These are phyloP conservation scores for Hymenotorrendiella dingleyae DNA, from an alignment of 2,329 filamentous ascomycete species.

Conservation along the genomic window DNA sequence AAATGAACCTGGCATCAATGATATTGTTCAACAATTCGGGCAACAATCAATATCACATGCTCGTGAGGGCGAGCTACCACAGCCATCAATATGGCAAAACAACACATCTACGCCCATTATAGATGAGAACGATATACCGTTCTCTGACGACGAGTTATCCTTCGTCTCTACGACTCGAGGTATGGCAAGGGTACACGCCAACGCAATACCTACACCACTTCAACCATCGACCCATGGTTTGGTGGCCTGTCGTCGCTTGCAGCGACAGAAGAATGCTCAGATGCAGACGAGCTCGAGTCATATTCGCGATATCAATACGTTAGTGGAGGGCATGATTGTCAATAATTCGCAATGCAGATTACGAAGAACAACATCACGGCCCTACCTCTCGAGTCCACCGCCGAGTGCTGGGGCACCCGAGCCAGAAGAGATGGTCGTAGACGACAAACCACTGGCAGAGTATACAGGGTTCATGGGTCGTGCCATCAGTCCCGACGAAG, in stretches of 20 bases:
- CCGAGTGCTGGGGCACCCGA: neutral
- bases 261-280: conserved; percentile 23
- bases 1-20: conserved; percentile 2
- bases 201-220: conserved; percentile 8
- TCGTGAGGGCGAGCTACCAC: conserved; percentile 7
- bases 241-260: conserved; percentile 15
- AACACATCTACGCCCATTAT: conserved; percentile 9
- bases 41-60: conserved; percentile 2
- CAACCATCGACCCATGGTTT: conserved; percentile 4
- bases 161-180: conserved; percentile 12
- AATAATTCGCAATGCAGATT: conserved; percentile 20
- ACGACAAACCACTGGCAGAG: neutral
- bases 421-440: neutral
- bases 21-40: conserved; percentile 9
- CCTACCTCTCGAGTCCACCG: conserved; percentile 3
- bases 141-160: conserved; percentile 9
- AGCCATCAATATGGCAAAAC: conserved; percentile 13
- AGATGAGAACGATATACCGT: conserved; percentile 7
- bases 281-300: conserved; percentile 18
- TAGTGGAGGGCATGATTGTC: conserved; percentile 23
- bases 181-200: conserved; percentile 8
- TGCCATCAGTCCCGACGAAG: conserved; percentile 10
- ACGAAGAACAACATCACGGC: conserved; percentile 4
- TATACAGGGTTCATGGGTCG: neutral
- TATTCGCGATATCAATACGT: conserved; percentile 18